These are phyloP conservation scores for Rhizophagus clarus DNA, from an alignment of 192 early-diverging fungal genomes.

Conservation along the genomic window DNA sequence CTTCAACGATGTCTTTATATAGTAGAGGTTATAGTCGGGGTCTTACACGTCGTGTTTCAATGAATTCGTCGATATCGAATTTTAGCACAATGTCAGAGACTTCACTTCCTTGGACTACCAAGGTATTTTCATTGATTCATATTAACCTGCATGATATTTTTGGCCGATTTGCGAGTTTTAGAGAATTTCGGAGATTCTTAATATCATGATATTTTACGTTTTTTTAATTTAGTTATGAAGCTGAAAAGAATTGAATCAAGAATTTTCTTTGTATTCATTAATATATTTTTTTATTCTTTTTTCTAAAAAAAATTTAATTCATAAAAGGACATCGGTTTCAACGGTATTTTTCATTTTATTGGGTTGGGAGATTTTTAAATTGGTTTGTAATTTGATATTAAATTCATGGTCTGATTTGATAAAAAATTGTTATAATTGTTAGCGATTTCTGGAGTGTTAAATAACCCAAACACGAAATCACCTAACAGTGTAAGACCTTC, in stretches of 20 bases:
- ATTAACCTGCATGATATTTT: not conserved
- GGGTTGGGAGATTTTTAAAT: not conserved
- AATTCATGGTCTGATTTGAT: not conserved
- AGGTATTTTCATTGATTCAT: conserved; percentile 15
- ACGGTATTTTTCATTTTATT: conserved; percentile 55
- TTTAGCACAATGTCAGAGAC: conserved; percentile 55
- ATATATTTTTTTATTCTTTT: not conserved
- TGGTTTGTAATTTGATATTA: not conserved
- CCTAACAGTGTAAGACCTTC: conserved; percentile 49
- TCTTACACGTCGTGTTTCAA: conserved; percentile 17
- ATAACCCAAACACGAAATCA: conserved; percentile 63
- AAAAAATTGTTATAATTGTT: not conserved
- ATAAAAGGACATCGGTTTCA: conserved; percentile 71
- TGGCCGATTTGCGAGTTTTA: not conserved
- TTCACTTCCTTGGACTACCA: conserved; percentile 61
- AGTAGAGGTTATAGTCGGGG: not conserved
- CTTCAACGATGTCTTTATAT: conserved; percentile 26
- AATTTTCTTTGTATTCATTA: not conserved
- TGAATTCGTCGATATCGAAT: conserved; percentile 38
- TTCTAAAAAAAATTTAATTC: not conserved
- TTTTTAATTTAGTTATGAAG: not conserved
- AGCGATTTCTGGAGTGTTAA: conserved; percentile 66
- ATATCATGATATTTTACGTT: not conserved
- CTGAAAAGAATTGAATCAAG: not conserved
- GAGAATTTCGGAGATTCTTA: not conserved